Evolutionary conservation across 2,329 filamentous ascomycete genomes (phyloP).

Genomic region (Laburnicola sp.): DNA sequence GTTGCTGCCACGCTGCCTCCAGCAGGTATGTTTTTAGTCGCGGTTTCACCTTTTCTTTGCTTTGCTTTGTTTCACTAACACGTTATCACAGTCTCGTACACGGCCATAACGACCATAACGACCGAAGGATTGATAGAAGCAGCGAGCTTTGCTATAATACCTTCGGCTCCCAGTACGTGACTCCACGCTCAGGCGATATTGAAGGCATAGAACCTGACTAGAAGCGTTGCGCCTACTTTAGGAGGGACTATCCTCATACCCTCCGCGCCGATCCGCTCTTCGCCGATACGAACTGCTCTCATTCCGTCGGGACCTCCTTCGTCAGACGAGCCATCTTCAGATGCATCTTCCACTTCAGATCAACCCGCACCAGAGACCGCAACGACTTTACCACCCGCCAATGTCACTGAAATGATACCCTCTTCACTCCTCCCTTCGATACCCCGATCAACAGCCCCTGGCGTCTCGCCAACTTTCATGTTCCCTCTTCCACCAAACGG

Average conservation of each 20-base stretch:
- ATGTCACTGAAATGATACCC: constrained; percentile 5
- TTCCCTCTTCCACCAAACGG: not conserved
- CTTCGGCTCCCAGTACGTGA: constrained; percentile 24
- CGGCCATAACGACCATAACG: constrained; percentile 1
- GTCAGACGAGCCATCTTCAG: not conserved
- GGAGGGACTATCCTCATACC: constrained; percentile 11
- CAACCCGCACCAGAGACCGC: constrained; percentile 4
- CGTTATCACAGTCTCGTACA: constrained; percentile 16
- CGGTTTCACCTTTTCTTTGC: constrained; percentile 9
- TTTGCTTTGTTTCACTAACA: constrained; percentile 19
- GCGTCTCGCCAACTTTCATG: not conserved
- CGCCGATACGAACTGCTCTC: constrained; percentile 3
- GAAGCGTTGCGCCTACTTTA: constrained; percentile 3
- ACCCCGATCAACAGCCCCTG: not conserved
- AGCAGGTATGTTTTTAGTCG: constrained; percentile 24
- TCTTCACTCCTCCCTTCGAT: constrained; percentile 11
- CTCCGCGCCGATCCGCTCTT: constrained; percentile 10
- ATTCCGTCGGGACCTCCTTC: constrained; percentile 3
- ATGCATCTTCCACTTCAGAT: not conserved
- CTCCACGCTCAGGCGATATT: not conserved
- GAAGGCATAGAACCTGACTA: constrained; percentile 10
- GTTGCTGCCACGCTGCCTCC: constrained; percentile 21
- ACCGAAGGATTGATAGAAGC: constrained; percentile 5
- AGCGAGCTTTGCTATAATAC: constrained; percentile 17
- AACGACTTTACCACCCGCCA: too few relatives aligned